A percentile compares a stretch with the other conserved stretches of the same genome.
These are phyloP conservation scores for Claviceps sp. DNA, from an alignment of 2,329 filamentous ascomycete genomes.

Conservation along the genomic window DNA sequence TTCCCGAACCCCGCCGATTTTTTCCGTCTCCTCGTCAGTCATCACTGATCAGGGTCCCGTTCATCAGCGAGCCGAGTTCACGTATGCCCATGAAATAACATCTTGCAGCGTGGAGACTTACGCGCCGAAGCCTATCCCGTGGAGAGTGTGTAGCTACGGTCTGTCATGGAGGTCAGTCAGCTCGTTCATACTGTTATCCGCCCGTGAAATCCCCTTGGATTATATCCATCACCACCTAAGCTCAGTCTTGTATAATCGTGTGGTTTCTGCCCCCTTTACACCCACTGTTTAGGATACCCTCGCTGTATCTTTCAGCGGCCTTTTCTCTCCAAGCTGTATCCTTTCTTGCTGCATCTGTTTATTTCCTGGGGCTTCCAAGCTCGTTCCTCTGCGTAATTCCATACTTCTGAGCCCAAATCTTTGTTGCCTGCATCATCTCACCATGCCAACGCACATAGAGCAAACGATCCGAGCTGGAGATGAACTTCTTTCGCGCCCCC, in stretches of 20 bases:
- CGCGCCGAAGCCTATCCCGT: neutral
- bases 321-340: neutral
- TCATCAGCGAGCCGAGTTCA: neutral
- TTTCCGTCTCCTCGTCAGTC: neutral
- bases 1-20: neutral
- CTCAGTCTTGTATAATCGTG: too few species aligned
- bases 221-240: neutral
- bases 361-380: too few species aligned
- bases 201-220: neutral
- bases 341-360: neutral
- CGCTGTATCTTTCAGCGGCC: too few species aligned
- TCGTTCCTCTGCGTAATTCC: too few species aligned
- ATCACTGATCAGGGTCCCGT: neutral
- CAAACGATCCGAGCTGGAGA: conserved; percentile 21
- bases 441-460: neutral
- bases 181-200: neutral
- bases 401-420: neutral
- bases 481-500: conserved; percentile 61
- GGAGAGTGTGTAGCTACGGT: neutral
- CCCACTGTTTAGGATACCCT: too few species aligned
- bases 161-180: conserved; percentile 18
- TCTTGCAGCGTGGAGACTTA: neutral
- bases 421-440: neutral
- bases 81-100: neutral
- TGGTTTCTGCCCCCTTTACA: too few species aligned